These are phyloP conservation scores for Eragrostis nindensis DNA, from an alignment of 176 grass and related monocot genomes.

Conservation along the genomic window DNA sequence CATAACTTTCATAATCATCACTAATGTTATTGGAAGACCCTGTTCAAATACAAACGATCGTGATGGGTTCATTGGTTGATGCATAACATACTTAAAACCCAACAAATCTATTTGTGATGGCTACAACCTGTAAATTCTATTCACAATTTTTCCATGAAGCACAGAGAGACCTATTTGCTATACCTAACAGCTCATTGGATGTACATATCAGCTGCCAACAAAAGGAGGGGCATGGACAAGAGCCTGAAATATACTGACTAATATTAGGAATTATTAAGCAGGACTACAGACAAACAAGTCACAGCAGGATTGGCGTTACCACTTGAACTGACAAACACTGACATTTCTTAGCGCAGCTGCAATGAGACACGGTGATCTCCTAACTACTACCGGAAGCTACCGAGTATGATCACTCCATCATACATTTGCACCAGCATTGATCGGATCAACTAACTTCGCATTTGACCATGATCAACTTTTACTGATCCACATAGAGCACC, in stretches of 20 bases:
- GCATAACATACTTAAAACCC: not conserved
- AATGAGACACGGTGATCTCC: not conserved
- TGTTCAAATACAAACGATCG: conserved; percentile 1
- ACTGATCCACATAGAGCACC: not conserved
- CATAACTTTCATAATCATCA: not conserved
- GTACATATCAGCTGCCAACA: not conserved
- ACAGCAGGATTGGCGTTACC: not conserved
- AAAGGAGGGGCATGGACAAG: not conserved
- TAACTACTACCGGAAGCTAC: not conserved
- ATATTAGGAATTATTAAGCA: not conserved
- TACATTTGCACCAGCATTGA: not conserved
- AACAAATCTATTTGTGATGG: not conserved
- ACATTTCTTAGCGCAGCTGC: not conserved
- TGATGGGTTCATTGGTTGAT: not conserved
- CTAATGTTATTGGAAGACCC: conserved; percentile 8
- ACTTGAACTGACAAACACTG: conserved; percentile 3
- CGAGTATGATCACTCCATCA: not conserved
- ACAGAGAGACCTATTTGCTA: not conserved
- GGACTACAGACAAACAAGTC: not conserved
- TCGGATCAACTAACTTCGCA: conserved; percentile 11
- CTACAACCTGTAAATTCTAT: not conserved
- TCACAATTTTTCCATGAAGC: not conserved
- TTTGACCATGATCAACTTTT: conserved; percentile 18
- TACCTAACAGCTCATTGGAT: not conserved
- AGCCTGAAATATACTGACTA: not conserved